Percentiles rank a stretch among this genome's conserved stretches.
Conservation (phyloP, 345 rosid genomes). For the Linum tenue region DNA sequence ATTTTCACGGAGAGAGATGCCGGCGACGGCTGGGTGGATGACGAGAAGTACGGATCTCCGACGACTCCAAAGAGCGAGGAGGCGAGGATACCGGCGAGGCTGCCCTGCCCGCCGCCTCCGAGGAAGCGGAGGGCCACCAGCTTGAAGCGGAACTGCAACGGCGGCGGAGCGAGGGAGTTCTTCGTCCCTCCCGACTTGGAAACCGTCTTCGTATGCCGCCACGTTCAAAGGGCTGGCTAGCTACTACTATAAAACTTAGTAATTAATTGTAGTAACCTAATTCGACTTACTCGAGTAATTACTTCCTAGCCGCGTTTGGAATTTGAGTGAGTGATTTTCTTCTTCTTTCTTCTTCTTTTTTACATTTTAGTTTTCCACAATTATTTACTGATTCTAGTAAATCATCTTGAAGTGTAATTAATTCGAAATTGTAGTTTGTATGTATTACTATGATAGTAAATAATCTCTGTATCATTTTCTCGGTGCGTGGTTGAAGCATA, state of each 20-base stretch:
- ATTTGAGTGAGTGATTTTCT: no score
- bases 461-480: no score
- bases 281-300: no score
- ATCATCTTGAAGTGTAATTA: no score
- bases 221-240: conserved; percentile 15
- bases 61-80: conserved; percentile 5
- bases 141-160: conserved; percentile 1
- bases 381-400: no score
- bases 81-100: neutral
- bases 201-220: conserved; percentile 1
- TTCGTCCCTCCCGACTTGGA: conserved; percentile 8
- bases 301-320: no score
- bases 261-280: no score
- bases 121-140: conserved; percentile 7
- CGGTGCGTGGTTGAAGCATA: no score
- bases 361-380: no score
- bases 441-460: no score
- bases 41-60: neutral
- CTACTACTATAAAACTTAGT: neutral
- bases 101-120: conserved; percentile 6
- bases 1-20: neutral
- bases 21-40: neutral
- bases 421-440: no score
- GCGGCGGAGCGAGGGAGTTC: conserved; percentile 8
- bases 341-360: no score